Percentiles rank a stretch among this genome's conserved stretches.
phyloP scores from a whole-genome alignment of 345 rosid species.

The Anacardium occidentale region DNA sequence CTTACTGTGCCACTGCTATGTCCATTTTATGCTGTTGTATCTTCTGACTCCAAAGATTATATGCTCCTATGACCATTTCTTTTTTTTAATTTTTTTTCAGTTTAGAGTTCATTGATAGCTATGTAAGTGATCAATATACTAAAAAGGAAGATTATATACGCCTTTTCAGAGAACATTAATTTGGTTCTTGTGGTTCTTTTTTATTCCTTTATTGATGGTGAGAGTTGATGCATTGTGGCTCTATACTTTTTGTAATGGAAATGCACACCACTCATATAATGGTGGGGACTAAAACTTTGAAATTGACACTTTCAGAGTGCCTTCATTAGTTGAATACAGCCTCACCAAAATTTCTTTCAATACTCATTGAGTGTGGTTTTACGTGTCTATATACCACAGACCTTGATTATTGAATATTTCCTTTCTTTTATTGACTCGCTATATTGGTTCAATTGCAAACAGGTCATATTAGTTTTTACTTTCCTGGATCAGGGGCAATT shows the following conservation, averaged over 20 bases:
- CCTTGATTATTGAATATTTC: not conserved
- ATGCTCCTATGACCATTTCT: not conserved
- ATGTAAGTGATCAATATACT: not conserved
- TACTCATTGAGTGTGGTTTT: not conserved
- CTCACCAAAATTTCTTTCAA: not conserved
- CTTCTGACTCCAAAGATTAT: not conserved
- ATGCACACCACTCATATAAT: no score
- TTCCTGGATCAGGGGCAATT: constrained; percentile 80
- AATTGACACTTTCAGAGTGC: not conserved
- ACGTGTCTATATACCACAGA: not conserved
- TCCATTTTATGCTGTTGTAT: not conserved
- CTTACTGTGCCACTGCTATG: not conserved
- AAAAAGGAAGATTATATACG: not conserved
- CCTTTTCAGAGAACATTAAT: not conserved
- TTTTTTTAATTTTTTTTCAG: not conserved
- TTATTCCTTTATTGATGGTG: not conserved
- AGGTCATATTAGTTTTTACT: constrained; percentile 97
- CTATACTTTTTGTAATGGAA: not conserved
- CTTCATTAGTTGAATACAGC: not conserved
- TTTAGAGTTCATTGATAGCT: not conserved
- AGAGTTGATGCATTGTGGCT: not conserved
- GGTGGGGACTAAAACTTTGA: not conserved
- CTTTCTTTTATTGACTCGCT: constrained; percentile 13
- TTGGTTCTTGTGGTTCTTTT: not conserved
- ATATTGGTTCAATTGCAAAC: constrained; percentile 21